These are phyloP conservation scores for Thielaviopsis euricoi DNA, from an alignment of 2,329 filamentous ascomycete species.

Conservation along the genomic window DNA sequence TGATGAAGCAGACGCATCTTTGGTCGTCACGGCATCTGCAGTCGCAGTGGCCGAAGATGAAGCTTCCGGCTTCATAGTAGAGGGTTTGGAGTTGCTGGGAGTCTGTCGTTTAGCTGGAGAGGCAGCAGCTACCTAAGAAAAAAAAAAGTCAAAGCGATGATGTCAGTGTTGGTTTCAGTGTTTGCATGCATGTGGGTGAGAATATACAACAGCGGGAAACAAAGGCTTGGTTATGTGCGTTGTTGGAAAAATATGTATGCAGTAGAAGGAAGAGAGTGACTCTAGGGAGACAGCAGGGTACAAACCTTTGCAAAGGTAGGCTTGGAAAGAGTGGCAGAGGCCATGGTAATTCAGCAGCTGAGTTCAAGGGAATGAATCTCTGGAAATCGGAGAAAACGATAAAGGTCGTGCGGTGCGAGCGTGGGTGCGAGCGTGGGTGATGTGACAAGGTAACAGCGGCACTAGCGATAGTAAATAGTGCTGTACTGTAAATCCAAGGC, in stretches of 20 bases:
- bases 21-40: conserved; percentile 16
- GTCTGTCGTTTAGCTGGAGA: background rate
- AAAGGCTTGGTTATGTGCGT: conserved; percentile 4
- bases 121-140: conserved; percentile 32
- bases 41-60: conserved; percentile 9
- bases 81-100: conserved; percentile 18
- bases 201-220: background rate
- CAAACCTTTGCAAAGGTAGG: conserved; percentile 62
- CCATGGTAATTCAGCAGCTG: conserved; percentile 21
- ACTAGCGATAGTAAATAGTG: background rate
- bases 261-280: background rate
- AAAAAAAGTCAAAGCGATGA: background rate
- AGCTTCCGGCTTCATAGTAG: conserved; percentile 3
- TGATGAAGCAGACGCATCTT: conserved; percentile 15
- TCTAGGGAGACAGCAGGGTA: background rate
- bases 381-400: conserved; percentile 8
- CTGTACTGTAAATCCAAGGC: background rate
- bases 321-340: conserved; percentile 33
- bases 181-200: background rate
- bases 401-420: too few relatives aligned
- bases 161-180: background rate
- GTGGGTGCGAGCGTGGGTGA: too few relatives aligned
- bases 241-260: background rate
- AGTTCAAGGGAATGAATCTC: background rate
- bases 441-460: conserved; percentile 1